Conservation (phyloP, 1,139 yeast genomes). For the Debaryomyces fabryi region DNA sequence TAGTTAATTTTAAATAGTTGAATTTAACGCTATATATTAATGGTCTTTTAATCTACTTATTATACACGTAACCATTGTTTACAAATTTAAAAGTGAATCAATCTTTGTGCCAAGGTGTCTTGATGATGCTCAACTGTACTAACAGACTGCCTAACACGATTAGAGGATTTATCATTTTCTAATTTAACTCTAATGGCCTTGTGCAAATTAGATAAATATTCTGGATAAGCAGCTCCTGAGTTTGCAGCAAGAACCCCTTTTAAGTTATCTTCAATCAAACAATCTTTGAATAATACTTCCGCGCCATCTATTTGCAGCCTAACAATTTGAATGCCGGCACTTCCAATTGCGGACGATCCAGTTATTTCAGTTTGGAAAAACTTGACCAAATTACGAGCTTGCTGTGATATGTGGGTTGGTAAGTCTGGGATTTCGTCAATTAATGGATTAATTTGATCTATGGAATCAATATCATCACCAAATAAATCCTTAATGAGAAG, state of each 20-base stretch:
- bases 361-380: constrained; percentile 49
- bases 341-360: constrained; percentile 32
- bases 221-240: constrained; percentile 58
- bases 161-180: constrained; percentile 46
- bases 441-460: constrained; percentile 51
- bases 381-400: constrained; percentile 63
- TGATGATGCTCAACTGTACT: constrained; percentile 29
- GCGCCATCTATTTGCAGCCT: constrained; percentile 69
- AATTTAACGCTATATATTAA: background rate
- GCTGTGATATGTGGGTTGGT: constrained; percentile 68
- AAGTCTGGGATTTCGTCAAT: constrained; percentile 69
- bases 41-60: background rate
- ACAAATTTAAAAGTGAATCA: constrained; percentile 36
- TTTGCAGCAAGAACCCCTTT: constrained; percentile 31
- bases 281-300: constrained; percentile 57
- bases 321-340: constrained; percentile 58
- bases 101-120: constrained; percentile 43
- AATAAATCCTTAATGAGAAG: constrained; percentile 72
- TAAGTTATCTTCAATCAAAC: constrained; percentile 71
- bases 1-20: constrained; percentile 9
- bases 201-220: constrained; percentile 64
- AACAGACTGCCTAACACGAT: constrained; percentile 35
- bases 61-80: background rate
- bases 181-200: constrained; percentile 58
- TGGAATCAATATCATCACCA: constrained; percentile 52